These are phyloP conservation scores for Diplosphaera chodatii DNA, from an alignment of 139 green algal genomes.

Conservation along the genomic window DNA sequence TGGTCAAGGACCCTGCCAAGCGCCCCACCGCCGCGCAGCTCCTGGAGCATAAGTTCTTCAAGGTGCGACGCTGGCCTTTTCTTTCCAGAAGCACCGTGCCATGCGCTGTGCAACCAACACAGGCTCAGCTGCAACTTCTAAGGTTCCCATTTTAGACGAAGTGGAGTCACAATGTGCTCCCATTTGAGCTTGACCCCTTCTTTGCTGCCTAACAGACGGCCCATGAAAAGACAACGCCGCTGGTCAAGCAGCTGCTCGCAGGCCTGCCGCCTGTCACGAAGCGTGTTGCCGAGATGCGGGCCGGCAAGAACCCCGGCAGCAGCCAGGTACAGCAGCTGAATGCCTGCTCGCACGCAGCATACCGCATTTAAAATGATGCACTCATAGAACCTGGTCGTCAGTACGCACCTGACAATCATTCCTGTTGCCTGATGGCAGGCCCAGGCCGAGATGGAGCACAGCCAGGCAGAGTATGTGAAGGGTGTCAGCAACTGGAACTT, in stretches of 20 bases:
- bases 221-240: constrained; percentile 60
- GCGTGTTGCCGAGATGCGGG: constrained; percentile 73
- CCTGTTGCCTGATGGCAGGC: too few species aligned
- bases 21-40: constrained; percentile 87
- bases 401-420: too few species aligned
- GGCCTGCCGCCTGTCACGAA: constrained; percentile 74
- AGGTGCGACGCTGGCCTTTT: too few species aligned
- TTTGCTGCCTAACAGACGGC: constrained; percentile 28
- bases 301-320: constrained; percentile 31
- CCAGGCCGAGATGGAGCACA: not conserved
- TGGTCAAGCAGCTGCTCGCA: constrained; percentile 73
- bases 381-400: too few species aligned
- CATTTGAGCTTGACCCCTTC: too few species aligned
- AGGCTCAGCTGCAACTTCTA: too few species aligned
- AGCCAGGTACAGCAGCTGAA: not conserved
- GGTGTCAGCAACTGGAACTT: constrained; percentile 93
- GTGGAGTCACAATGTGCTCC: too few species aligned
- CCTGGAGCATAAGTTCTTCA: constrained; percentile 98
- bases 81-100: too few species aligned
- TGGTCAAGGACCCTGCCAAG: constrained; percentile 91
- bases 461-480: constrained; percentile 71
- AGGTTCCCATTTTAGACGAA: too few species aligned
- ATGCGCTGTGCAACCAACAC: too few species aligned
- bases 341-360: too few species aligned
- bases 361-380: too few species aligned